These are phyloP conservation scores for Corylus heterophylla DNA, from an alignment of 306 rosid genomes.

Conservation along the genomic window DNA sequence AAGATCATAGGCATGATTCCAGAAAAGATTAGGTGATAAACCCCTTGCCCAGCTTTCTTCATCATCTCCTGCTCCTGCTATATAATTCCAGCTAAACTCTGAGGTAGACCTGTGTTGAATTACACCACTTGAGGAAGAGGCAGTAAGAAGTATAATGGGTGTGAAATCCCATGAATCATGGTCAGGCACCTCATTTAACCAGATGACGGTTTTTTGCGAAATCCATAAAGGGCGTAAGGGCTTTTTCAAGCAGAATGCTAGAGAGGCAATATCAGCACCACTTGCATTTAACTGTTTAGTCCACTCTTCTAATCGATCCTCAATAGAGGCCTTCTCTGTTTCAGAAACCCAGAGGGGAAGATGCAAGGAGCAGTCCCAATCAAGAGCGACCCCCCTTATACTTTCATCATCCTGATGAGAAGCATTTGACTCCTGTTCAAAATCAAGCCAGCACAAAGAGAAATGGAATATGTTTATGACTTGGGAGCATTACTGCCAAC, in stretches of 20 bases:
- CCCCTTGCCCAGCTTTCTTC: slow-evolving; percentile 98
- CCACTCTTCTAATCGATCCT: slow-evolving; percentile 76
- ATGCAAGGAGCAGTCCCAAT: slow-evolving; percentile 94
- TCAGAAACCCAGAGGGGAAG: slow-evolving; percentile 86
- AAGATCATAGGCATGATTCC: slow-evolving; percentile 74
- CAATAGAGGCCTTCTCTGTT: slow-evolving; percentile 72
- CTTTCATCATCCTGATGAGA: slow-evolving; percentile 25
- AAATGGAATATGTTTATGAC: no score
- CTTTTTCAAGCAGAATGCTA: slow-evolving; percentile 62
- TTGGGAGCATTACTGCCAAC: no score
- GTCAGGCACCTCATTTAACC: slow-evolving; percentile 92
- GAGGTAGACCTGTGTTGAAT: slow-evolving; percentile 63
- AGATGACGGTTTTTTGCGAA: slow-evolving; percentile 80
- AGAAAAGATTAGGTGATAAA: slow-evolving; percentile 69
- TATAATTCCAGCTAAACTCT: slow-evolving; percentile 92
- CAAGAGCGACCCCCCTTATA: slow-evolving; percentile 23
- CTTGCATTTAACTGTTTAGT: slow-evolving; percentile 53
- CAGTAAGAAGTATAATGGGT: slow-evolving; percentile 79
- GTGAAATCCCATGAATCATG: slow-evolving; percentile 96
- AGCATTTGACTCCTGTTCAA: slow-evolving; percentile 39
- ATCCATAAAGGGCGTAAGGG: slow-evolving; percentile 92
- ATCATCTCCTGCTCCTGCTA: slow-evolving; percentile 87
- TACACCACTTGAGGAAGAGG: slow-evolving; percentile 53
- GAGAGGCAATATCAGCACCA: slow-evolving; percentile 80
- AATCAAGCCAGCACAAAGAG: slow-evolving; percentile 15